Conservation (phyloP, 306 rosid species). For the Gynostemma pentaphyllum region DNA sequence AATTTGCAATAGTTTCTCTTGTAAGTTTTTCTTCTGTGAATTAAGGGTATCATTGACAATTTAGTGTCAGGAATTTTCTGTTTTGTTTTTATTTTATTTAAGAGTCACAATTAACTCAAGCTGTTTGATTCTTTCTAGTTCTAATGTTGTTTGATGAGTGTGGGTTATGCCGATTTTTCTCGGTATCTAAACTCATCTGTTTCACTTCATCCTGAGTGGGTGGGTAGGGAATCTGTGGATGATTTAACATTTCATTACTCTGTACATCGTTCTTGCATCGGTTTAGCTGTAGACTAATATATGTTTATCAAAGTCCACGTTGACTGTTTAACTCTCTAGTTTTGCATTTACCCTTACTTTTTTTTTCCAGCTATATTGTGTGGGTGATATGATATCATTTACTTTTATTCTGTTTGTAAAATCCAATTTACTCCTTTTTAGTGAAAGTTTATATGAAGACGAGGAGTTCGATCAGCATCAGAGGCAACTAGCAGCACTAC, state of each 20-base stretch:
- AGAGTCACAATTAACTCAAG: neutral
- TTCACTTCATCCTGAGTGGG: no score
- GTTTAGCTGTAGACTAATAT: neutral
- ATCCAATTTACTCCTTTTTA: slow-evolving; percentile 13
- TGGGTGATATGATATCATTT: neutral
- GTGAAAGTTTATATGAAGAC: slow-evolving; percentile 93
- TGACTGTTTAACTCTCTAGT: neutral
- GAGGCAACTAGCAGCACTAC: slow-evolving; percentile 86
- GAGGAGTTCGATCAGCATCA: slow-evolving; percentile 87
- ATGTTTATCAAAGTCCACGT: neutral
- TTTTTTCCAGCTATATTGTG: slow-evolving; percentile 1
- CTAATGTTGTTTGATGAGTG: no score
- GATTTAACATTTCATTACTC: neutral
- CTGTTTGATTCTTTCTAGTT: neutral
- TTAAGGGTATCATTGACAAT: neutral
- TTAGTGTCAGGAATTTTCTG: neutral
- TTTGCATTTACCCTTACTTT: neutral
- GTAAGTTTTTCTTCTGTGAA: neutral
- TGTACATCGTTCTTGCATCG: neutral
- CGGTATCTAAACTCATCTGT: no score
- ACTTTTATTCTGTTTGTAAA: neutral
- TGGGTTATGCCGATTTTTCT: no score
- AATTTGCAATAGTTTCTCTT: neutral
- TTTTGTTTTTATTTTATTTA: no score
- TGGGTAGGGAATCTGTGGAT: neutral